Percentiles rank a stretch among this genome's conserved stretches.
These are phyloP conservation scores for Metarhizium brunneum DNA, from an alignment of 2,329 filamentous ascomycete genomes.

Conservation along the genomic window DNA sequence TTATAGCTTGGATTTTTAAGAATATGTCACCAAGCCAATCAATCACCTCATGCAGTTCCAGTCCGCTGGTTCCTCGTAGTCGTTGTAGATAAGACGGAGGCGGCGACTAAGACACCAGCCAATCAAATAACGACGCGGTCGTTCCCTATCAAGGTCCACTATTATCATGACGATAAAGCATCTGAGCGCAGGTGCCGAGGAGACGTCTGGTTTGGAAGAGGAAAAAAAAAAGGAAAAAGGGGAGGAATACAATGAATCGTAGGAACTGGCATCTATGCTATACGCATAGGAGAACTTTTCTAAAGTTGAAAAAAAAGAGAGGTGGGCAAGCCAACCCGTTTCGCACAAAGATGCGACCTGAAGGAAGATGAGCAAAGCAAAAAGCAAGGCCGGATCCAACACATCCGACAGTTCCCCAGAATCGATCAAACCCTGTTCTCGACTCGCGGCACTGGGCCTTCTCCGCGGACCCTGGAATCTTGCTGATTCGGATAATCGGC, in stretches of 20 bases:
- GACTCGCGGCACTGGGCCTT: not conserved
- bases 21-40: too few species aligned
- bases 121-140: not conserved
- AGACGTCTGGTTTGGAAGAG: too few species aligned
- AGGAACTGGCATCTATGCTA: too few species aligned
- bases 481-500: slow-evolving; percentile 1
- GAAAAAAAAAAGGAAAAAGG: not conserved
- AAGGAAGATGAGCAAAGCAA: too few species aligned
- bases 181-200: not conserved
- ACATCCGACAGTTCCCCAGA: not conserved
- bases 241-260: not conserved
- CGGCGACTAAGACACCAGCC: not conserved
- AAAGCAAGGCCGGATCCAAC: too few species aligned
- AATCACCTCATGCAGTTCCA: too few species aligned
- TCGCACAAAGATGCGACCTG: too few species aligned
- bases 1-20: too few species aligned
- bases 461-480: not conserved
- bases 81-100: not conserved
- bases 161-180: not conserved
- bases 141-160: not conserved
- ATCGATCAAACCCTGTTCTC: not conserved
- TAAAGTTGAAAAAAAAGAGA: too few species aligned
- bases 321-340: too few species aligned
- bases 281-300: too few species aligned
- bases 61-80: too few species aligned